phyloP scores from a whole-genome alignment of 257 asterid genomes.

The Handroanthus guayacan region DNA sequence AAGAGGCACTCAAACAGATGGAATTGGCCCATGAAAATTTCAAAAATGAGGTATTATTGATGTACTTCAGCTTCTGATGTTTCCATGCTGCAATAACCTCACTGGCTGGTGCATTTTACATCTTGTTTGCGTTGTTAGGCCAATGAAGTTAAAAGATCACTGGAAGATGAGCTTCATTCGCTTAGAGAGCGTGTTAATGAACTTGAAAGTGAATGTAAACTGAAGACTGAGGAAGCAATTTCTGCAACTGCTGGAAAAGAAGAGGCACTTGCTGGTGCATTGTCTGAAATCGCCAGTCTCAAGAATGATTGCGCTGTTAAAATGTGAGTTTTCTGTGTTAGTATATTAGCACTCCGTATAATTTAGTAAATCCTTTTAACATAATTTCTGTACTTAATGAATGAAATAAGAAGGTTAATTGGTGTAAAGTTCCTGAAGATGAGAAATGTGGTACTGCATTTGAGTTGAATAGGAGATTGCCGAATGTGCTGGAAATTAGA shows the following conservation, averaged over 20 bases:
- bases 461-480: too few relatives aligned
- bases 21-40: conserved; percentile 68
- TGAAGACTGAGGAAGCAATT: conserved; percentile 69
- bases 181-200: conserved; percentile 61
- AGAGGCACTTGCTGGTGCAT: conserved; percentile 73
- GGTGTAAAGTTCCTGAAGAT: not conserved
- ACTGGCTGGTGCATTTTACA: conserved; percentile 14
- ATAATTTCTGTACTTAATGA: not conserved
- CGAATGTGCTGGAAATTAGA: too few relatives aligned
- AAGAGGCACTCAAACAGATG: conserved; percentile 80
- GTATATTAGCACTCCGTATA: not conserved
- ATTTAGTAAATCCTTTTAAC: not conserved
- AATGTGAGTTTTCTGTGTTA: conserved; percentile 49
- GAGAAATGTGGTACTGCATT: not conserved
- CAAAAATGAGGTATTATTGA: conserved; percentile 62
- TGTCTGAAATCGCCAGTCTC: conserved; percentile 68
- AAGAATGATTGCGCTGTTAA: conserved; percentile 70
- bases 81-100: conserved; percentile 9
- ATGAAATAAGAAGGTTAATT: not conserved
- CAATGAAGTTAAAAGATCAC: conserved; percentile 62
- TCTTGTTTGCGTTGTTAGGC: conserved; percentile 51
- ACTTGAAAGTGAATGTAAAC: conserved; percentile 65
- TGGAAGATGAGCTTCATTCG: conserved; percentile 65
- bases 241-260: conserved; percentile 77
- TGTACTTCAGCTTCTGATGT: not conserved